Base-by-base conservation (phyloP, 371 early-diverging fungal species). In the Apophysomyces ossiformis region DNA sequence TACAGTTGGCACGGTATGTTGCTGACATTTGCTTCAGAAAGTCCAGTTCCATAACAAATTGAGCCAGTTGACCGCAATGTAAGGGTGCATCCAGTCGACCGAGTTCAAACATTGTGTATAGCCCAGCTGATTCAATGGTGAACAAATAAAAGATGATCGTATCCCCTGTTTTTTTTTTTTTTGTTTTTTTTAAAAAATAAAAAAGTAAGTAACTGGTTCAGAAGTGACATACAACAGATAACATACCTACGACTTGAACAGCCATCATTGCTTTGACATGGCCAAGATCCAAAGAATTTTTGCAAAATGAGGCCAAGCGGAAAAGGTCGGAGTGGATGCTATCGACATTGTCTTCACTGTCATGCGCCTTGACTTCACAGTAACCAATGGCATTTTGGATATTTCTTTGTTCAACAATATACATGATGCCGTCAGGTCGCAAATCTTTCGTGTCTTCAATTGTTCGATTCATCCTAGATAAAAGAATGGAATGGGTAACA, bases 1-100 rank as follows among this genome's bases (percentile, higher is more conserved):
- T 18, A 59, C 59, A 38, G 18, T 59, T 5, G 37, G 39, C 18
- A 2, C 36, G 4, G 41, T 59, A 59, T 35, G 59, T 59, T 36
- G 59, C 4, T 3, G 38, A 59, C 4, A 59, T 11, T 59, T 59
- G 36, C 18, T 38, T 59, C 38, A 59, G n/a, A 59, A 59, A 59
- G 18, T 59, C 59, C 38, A 38, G 5, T 37, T 59, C n/a, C 59
- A 59, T 59, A 18, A 38, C 7, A 38, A 59, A 59, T 59, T 59
- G 59, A 4, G 59, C 7, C 59, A 59, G 39, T 37, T 16, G 37
- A 8, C 18, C 39, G n/a, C 18, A 59, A 7, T 6, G 2, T n/a
- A 38, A 59, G 7, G 59, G 59, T 7, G 18, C 39, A 59, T 36
- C 37, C 37, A 38, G 3, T n/a, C 38, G 59, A 11, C 59, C 59